These are phyloP conservation scores for Aotearoamyces nothofagi DNA, from an alignment of 2,329 filamentous ascomycete species.

Conservation along the genomic window DNA sequence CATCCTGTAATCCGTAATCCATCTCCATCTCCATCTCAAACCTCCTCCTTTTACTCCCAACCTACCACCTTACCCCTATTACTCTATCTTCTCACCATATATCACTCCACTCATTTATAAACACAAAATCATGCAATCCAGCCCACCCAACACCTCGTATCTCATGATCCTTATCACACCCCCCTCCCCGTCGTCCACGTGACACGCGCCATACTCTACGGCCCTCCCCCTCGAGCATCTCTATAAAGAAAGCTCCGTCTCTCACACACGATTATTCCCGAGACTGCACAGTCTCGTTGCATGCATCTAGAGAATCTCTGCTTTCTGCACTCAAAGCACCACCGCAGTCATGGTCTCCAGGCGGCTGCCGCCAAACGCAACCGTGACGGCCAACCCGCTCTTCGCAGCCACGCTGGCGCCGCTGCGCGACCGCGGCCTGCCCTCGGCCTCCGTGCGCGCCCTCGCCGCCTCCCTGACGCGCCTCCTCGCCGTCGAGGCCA, in stretches of 20 bases:
- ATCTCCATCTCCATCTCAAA: too few species aligned
- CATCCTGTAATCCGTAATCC: too few species aligned
- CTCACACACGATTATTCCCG: neutral
- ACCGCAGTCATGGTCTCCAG: neutral
- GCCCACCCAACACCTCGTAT: too few species aligned
- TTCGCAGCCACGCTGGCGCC: neutral
- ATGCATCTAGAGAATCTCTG: too few species aligned
- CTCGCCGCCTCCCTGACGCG: conserved; percentile 13
- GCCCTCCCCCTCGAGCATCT: neutral
- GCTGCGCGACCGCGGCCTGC: neutral
- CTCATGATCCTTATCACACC: too few species aligned
- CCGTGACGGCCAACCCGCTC: neutral
- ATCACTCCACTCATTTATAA: too few species aligned
- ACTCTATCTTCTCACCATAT: too few species aligned
- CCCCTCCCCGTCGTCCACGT: too few species aligned
- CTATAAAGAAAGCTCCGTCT: neutral
- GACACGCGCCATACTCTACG: neutral
- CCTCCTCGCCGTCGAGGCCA: conserved; percentile 12
- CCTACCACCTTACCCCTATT: too few species aligned
- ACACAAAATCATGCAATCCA: too few species aligned
- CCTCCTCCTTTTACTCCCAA: too few species aligned
- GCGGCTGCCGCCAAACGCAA: neutral
- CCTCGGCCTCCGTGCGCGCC: conserved; percentile 9
- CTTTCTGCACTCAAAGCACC: too few species aligned
- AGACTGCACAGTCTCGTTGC: neutral